These are phyloP conservation scores for Thraustochytrium sp. DNA, from an alignment of 352 stramenopile genomes.

Conservation along the genomic window DNA sequence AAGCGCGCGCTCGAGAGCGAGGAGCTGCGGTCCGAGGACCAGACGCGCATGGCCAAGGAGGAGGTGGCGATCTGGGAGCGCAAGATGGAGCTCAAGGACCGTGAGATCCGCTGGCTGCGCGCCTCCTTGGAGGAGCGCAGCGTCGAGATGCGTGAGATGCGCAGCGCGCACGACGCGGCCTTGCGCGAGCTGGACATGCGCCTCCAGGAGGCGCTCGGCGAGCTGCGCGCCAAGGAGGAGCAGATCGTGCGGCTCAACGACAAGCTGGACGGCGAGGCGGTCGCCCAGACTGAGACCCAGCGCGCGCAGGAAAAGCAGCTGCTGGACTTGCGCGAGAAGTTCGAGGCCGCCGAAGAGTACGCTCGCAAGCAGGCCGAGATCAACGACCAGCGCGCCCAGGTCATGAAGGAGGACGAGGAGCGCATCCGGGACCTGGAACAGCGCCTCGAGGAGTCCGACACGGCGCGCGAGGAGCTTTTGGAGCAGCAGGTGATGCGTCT, in stretches of 20 bases:
- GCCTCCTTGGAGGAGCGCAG: neutral
- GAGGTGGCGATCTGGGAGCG: neutral
- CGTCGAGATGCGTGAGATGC: neutral
- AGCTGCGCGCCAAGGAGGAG: neutral
- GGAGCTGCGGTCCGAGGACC: neutral
- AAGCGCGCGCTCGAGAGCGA: neutral
- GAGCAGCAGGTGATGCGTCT: neutral
- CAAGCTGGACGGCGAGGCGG: neutral
- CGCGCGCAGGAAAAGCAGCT: neutral
- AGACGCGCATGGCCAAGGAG: neutral
- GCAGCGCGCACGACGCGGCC: neutral
- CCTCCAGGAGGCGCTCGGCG: neutral
- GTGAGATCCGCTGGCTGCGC: neutral
- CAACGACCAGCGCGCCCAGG: neutral
- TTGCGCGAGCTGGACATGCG: neutral
- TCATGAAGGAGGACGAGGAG: neutral
- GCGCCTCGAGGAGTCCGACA: neutral
- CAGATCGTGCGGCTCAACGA: neutral
- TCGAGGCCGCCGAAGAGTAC: neutral
- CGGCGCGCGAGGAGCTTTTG: neutral
- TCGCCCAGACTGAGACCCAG: neutral
- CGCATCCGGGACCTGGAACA: neutral
- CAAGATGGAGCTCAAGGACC: constrained; percentile 15
- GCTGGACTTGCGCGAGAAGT: neutral
- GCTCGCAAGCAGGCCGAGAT: neutral